Evolutionary conservation across 257 asterid genomes (phyloP).

Genomic region (Fraxinus quadrangulata): DNA sequence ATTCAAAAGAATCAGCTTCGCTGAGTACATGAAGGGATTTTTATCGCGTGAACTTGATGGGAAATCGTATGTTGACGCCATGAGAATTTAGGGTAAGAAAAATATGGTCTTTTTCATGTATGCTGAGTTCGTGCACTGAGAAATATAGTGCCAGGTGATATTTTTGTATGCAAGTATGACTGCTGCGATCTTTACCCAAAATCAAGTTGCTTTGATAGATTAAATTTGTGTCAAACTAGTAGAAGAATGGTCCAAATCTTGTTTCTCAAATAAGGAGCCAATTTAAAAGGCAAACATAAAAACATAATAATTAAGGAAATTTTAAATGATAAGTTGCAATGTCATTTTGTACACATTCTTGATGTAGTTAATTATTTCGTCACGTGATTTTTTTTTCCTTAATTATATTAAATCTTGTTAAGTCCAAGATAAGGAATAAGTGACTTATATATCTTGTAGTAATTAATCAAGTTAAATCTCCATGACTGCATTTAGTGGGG

Average conservation of each 20-base stretch:
- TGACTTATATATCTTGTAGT: too few species aligned
- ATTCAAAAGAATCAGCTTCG: slow-evolving; percentile 35
- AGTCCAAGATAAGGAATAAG: too few species aligned
- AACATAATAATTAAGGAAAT: too few species aligned
- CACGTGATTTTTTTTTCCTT: too few species aligned
- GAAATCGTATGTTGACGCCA: slow-evolving; percentile 43
- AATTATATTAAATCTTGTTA: too few species aligned
- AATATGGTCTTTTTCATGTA: neutral
- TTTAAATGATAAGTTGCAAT: too few species aligned
- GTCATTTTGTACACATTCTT: too few species aligned
- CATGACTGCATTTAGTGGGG: too few species aligned
- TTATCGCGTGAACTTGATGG: slow-evolving; percentile 45
- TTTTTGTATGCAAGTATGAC: neutral
- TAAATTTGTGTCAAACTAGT: neutral
- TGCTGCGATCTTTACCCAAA: neutral
- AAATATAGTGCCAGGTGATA: neutral
- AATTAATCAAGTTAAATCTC: too few species aligned
- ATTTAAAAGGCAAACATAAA: too few species aligned
- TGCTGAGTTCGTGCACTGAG: neutral
- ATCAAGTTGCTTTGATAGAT: too few species aligned
- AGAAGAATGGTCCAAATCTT: neutral
- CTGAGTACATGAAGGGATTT: slow-evolving; percentile 36
- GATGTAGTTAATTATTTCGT: too few species aligned
- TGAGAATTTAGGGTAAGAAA: slow-evolving; percentile 35
- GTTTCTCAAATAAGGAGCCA: neutral